Conservation (phyloP, 2,329 filamentous ascomycete species). For the Thelonectria rubi region DNA sequence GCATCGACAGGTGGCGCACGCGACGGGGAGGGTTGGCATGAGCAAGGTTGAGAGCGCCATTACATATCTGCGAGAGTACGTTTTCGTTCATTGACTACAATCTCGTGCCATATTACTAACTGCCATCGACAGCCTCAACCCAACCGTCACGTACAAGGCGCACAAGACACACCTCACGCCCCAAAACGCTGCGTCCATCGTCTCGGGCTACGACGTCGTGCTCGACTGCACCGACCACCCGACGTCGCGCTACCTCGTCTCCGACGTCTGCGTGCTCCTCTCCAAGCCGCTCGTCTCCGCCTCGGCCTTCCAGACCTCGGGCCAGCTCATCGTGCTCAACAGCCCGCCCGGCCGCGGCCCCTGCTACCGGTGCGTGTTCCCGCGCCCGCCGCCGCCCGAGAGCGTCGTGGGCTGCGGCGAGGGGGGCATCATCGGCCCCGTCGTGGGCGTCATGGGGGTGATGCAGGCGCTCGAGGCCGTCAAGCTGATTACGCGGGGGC, state of each 20-base stretch:
- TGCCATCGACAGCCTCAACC: slow-evolving; percentile 70
- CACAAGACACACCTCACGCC: slow-evolving; percentile 73
- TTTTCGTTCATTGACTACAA: not conserved
- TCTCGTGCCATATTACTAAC: not conserved
- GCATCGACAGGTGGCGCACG: slow-evolving; percentile 89
- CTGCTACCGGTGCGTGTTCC: slow-evolving; percentile 95
- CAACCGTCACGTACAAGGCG: slow-evolving; percentile 69
- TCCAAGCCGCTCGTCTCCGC: slow-evolving; percentile 86
- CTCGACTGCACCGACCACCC: slow-evolving; percentile 97
- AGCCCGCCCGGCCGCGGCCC: slow-evolving; percentile 79
- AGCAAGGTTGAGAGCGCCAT: slow-evolving; percentile 84
- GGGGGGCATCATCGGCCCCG: slow-evolving; percentile 89
- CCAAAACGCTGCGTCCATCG: slow-evolving; percentile 71
- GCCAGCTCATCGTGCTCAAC: slow-evolving; percentile 90
- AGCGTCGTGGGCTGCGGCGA: slow-evolving; percentile 89
- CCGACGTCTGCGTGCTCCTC: slow-evolving; percentile 84
- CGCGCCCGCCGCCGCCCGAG: slow-evolving; percentile 83
- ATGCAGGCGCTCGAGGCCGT: slow-evolving; percentile 90
- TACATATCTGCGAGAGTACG: slow-evolving; percentile 64
- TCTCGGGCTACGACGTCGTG: slow-evolving; percentile 80
- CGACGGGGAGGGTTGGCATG: slow-evolving; percentile 73
- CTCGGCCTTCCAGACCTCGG: slow-evolving; percentile 87
- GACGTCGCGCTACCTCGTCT: slow-evolving; percentile 89
- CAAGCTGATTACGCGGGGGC: slow-evolving; percentile 72
- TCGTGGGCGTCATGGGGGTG: slow-evolving; percentile 93